A percentile compares a stretch with the other conserved stretches of the same genome.
These are phyloP conservation scores for Colletotrichum tropicicola DNA, from an alignment of 2,329 filamentous ascomycete species.

Conservation along the genomic window DNA sequence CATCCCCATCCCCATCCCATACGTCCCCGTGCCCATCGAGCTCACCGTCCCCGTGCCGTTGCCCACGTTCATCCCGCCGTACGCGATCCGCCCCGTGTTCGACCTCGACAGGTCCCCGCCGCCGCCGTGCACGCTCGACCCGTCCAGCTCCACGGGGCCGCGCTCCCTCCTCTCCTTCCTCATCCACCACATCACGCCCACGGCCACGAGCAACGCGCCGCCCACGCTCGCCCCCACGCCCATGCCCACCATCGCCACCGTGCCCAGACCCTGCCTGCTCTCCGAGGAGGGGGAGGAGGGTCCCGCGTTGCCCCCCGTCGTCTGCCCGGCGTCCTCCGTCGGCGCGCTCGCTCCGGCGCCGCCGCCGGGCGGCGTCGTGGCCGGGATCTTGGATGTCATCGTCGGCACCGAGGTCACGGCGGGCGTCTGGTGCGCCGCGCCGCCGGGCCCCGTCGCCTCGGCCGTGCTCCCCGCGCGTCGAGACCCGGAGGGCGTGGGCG, in stretches of 20 bases:
- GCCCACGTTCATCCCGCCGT: constrained; percentile 7
- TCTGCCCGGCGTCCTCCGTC: not conserved
- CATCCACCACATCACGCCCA: constrained; percentile 21
- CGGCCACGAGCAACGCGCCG: constrained; percentile 18
- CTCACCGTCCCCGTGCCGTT: constrained; percentile 16
- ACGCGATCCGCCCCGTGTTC: constrained; percentile 4
- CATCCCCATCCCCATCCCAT: not conserved
- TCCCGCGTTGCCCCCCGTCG: too few species aligned
- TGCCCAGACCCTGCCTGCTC: not conserved
- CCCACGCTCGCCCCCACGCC: constrained; percentile 21
- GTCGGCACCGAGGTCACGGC: not conserved
- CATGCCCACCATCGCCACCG: constrained; percentile 14
- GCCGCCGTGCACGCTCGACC: constrained; percentile 1
- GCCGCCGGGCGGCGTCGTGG: not conserved
- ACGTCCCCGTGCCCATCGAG: constrained; percentile 26
- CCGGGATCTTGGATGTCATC: constrained; percentile 1
- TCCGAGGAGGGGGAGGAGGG: too few species aligned
- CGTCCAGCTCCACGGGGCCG: constrained; percentile 8
- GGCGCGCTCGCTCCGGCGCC: not conserved
- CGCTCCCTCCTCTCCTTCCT: constrained; percentile 8
- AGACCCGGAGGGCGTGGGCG: not conserved
- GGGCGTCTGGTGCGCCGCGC: not conserved
- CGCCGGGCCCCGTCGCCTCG: not conserved
- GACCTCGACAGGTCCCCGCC: not conserved
- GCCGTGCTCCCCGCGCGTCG: not conserved